Percentiles rank a stretch among this genome's conserved stretches.
Evolutionary conservation across 176 grass and related monocot genomes (phyloP).

Genomic region (Carex littledalei): DNA sequence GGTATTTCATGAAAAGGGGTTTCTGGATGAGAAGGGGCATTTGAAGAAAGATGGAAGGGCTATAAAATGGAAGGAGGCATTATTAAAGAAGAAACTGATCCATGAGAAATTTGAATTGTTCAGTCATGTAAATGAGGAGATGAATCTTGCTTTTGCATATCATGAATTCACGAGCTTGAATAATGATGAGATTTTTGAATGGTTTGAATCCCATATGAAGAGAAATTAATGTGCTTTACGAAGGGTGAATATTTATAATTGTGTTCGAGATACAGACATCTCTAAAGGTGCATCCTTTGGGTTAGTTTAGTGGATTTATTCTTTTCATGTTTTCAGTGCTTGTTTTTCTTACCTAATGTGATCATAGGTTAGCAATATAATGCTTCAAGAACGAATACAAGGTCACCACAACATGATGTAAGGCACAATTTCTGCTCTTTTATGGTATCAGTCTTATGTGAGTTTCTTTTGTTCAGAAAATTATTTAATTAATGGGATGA

Average conservation of each 20-base stretch:
- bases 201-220: conserved; percentile 73
- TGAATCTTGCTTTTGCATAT: conserved; percentile 78
- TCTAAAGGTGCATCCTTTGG: background rate
- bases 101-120: conserved; percentile 51
- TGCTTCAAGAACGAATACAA: background rate
- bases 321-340: background rate
- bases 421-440: background rate
- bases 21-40: conserved; percentile 64
- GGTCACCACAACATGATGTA: background rate
- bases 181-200: conserved; percentile 61
- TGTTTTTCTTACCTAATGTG: conserved; percentile 5
- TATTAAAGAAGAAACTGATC: conserved; percentile 47
- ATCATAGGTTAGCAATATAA: background rate
- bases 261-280: background rate
- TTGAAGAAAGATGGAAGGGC: conserved; percentile 66
- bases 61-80: conserved; percentile 50
- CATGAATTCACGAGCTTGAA: conserved; percentile 82
- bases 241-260: background rate
- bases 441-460: background rate
- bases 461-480: background rate
- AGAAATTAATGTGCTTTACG: conserved; percentile 9
- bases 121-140: conserved; percentile 81
- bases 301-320: background rate
- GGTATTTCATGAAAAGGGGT: conserved; percentile 51
- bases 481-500: background rate